phyloP scores from a whole-genome alignment of 208 protist species.

The Herpetomonas muscarum region DNA sequence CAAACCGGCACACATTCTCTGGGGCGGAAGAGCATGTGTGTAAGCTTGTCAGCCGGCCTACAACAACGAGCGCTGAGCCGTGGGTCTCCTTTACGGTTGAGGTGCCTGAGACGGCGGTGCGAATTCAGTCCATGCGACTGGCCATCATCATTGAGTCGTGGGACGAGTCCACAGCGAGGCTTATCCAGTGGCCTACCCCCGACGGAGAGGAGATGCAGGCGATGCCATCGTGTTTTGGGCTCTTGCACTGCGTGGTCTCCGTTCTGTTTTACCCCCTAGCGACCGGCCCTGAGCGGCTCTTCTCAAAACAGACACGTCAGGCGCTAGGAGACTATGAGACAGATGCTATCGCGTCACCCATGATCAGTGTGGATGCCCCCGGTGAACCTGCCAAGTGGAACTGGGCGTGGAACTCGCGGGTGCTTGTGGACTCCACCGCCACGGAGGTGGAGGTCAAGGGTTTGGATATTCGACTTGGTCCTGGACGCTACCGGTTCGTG shows the following conservation, averaged over 20 bases:
- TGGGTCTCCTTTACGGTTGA: constrained; percentile 16
- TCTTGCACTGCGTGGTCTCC: constrained; percentile 10
- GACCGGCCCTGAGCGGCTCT: neutral
- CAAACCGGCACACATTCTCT: neutral
- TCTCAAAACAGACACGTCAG: too few species aligned
- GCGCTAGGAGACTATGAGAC: too few species aligned
- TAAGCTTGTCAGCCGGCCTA: constrained; percentile 9
- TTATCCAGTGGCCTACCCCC: too few species aligned
- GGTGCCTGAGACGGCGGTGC: constrained; percentile 12
- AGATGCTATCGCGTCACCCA: too few species aligned
- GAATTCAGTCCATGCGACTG: neutral
- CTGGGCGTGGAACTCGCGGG: constrained; percentile 54
- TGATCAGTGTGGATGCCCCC: too few species aligned
- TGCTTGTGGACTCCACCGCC: constrained; percentile 22
- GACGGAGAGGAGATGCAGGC: neutral
- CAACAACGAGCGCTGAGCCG: neutral
- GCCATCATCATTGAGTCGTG: neutral
- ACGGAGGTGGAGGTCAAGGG: constrained; percentile 4
- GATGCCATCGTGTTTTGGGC: neutral
- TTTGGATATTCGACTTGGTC: constrained; percentile 1
- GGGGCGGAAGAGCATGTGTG: neutral
- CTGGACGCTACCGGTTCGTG: constrained; percentile 10
- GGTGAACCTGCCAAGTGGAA: constrained; percentile 19
- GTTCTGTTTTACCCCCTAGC: neutral
- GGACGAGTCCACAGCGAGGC: constrained; percentile 1